phyloP scores from a whole-genome alignment of 73 alveolate species.

The Paramecium octaurelia region DNA sequence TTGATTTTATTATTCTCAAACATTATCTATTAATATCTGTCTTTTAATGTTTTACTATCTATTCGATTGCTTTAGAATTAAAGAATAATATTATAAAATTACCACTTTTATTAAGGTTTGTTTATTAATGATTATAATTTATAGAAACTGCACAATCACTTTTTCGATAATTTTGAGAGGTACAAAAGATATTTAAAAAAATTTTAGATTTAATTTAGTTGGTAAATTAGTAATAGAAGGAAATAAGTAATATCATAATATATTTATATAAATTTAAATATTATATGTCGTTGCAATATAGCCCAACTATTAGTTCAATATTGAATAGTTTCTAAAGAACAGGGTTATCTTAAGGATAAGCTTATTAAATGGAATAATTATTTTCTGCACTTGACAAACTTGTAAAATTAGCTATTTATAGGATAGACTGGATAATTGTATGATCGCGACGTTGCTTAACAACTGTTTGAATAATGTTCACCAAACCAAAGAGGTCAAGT shows the following conservation, averaged over 20 bases:
- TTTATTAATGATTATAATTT: no score
- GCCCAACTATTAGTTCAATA: not conserved
- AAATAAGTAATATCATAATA: not conserved
- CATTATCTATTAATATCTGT: no score
- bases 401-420: not conserved
- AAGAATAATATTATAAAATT: no score
- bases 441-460: slow-evolving; percentile 44
- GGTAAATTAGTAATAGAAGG: not conserved
- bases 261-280: not conserved
- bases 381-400: slow-evolving; percentile 33
- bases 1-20: no score
- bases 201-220: not conserved
- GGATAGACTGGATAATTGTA: not conserved
- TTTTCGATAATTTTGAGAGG: not conserved
- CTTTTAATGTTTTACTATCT: no score
- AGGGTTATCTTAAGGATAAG: not conserved
- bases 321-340: not conserved
- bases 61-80: no score
- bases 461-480: slow-evolving; percentile 24
- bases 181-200: not conserved
- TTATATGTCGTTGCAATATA: slow-evolving; percentile 31
- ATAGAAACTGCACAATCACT: not conserved
- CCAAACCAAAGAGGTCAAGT: slow-evolving; percentile 20
- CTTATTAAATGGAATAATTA: not conserved
- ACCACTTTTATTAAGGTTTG: no score